Evolutionary conservation across 2,329 filamentous ascomycete genomes (phyloP), one percentile per base, ranked within the genome.

Genomic region (Epichloe scottii): DNA sequence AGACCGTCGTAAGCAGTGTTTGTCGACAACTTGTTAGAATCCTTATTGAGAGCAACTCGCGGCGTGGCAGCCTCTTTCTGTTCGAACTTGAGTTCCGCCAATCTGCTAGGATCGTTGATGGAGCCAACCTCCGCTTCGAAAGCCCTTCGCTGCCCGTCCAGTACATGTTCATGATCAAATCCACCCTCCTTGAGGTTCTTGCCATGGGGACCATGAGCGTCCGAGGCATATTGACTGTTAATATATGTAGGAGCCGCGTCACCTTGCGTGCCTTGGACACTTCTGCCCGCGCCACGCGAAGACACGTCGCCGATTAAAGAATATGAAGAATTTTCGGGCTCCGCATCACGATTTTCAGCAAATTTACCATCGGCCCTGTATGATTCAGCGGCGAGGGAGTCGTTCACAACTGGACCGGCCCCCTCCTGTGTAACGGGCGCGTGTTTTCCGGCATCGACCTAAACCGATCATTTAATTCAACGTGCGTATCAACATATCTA

Each of bases 361-460:
- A 87, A 88, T 12, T 65, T 69, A 56, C 85, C 86, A 52, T 75
- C 75, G 21, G 70, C 58, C 45, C 72, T 69, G 53, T 80, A 68
- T 0, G 87, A 93, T 60, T 91, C 83, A 53, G 81, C 84, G 11
- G 88, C 88, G 5, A 94, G 80, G 6, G 86, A 91, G 66, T 85
- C 85, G 14, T 76, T 71, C 43, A 76, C 69, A 1, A 91, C 75
- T 26, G 72, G 60, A 49, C 88, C 88, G 5, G 83, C 71, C 14
- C 74, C 70, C 65, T 93, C 87, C 15, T 70, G 63, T 53, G 73
- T 76, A 1, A 61, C 51, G 30, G 79, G 76, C 43, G 78, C 72
- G 45, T 76, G 66, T 53, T 65, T 55, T 51, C 73, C 71, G 43
- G 66, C 66, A 17, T 66, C 67, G 54, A 78, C 76, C 72, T 80